Conservation (phyloP, 2,329 filamentous ascomycete genomes). For the Ophiostoma angusticollis region DNA sequence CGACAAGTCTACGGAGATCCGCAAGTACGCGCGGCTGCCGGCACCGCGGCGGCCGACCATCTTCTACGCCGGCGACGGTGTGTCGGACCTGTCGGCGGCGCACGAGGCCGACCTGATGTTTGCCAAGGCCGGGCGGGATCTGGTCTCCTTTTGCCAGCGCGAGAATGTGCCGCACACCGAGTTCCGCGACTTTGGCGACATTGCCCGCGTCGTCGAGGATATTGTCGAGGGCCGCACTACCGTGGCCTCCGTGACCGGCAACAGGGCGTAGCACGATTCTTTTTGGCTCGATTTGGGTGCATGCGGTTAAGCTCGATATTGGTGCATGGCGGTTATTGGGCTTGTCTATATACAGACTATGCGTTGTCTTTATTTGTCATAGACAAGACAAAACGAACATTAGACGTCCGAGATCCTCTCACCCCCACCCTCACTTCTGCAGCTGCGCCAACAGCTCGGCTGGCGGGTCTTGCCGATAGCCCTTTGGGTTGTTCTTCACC, state of each 20-base stretch:
- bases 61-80: constrained; percentile 91
- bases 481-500: constrained; percentile 93
- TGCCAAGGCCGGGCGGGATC: constrained; percentile 66
- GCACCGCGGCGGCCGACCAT: constrained; percentile 56
- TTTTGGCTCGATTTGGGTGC: too few relatives aligned
- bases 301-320: too few relatives aligned
- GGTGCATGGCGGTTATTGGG: too few relatives aligned
- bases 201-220: constrained; percentile 12
- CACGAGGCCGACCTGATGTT: constrained; percentile 88
- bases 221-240: constrained; percentile 14
- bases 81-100: constrained; percentile 83
- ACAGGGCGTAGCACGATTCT: not conserved
- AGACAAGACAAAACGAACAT: too few relatives aligned
- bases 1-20: constrained; percentile 87
- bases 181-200: constrained; percentile 40
- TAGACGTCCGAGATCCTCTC: too few relatives aligned
- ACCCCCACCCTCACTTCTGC: constrained; percentile 13
- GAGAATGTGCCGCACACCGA: constrained; percentile 43
- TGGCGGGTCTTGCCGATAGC: constrained; percentile 86
- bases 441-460: constrained; percentile 59
- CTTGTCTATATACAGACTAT: too few relatives aligned
- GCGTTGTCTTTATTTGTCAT: too few relatives aligned
- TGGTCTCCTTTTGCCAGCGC: constrained; percentile 15
- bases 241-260: constrained; percentile 9
- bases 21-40: constrained; percentile 65